Evolutionary conservation across 2,329 filamentous ascomycete genomes (phyloP), one percentile per base, ranked within the genome.

Genomic region (Phoma sp.): DNA sequence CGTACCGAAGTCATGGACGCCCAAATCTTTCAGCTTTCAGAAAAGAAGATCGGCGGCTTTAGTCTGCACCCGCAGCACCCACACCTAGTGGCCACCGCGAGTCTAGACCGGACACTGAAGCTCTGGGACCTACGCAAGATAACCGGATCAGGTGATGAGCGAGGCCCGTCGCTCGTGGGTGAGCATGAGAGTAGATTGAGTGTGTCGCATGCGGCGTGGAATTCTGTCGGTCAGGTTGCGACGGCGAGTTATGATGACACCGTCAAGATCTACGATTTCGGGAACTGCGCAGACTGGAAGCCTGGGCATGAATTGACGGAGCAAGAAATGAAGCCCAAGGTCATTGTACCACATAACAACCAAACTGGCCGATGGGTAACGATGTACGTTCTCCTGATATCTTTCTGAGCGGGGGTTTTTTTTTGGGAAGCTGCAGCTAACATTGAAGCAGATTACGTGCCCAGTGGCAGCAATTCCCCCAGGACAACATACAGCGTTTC

Each of bases 41-140:
- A 96, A 47, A 93, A 96, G 74, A 99, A 99, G 70, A 97, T 99
- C 47, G 95, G 95, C 15, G 95, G 95, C 0, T 98, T 98, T 74
- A 90, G 88, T 0, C 76, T 97, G 2, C 88, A 96, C 65, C 93
- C 95, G 0, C 74, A 87, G 0, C 84, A 92, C 2, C 87, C 92
- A 0, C 90, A 98, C 68, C 84, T 96, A 4, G 76, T 96, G 0
- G 92, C 92, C 0, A 98, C 95, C 0, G 95, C 93, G 0, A 96
- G 91, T 0, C 80, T 99, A 0, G 95, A 99, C 70, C 85, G 93
- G 2, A 96, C 88, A 0, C 78, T 99, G 66, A 93, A 93, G 66
- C 83, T 99, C 2, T 99, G 95, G 95, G 95, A 99, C 66, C 67
- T 96, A 33, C 85, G 95, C 21, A 93, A 91, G 56, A 89, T 96